Base-by-base conservation (phyloP, 2,329 filamentous ascomycete genomes). In the Diaporthe ilicicola region DNA sequence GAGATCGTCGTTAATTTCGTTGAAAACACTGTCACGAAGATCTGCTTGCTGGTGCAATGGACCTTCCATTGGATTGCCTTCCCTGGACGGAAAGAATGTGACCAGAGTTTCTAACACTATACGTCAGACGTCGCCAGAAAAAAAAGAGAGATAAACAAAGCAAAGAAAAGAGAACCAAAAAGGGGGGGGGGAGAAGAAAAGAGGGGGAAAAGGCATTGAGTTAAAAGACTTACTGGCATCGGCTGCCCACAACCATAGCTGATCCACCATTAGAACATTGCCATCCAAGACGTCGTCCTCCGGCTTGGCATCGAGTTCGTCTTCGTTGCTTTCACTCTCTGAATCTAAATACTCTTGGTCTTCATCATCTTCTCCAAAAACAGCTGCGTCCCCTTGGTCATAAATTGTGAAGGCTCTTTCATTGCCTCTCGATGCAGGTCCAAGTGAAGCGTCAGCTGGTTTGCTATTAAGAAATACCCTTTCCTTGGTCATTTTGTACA, bases 201-300 rank as follows among this genome's bases (percentile, higher is more conserved):
- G n/a, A n/a, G n/a, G n/a, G n/a, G n/a, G n/a, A n/a, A n/a, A n/a
- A n/a, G n/a, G n/a, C n/a, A n/a, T n/a, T n/a, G n/a, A 1, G 0
- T 0, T 2, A 79, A 10, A 29, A 13, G 12, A 19, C 84, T 78
- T 75, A 86, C 85, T 82, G n/a, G 81, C 83, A 66, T 86, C 81
- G 17, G 87, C 79, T 0, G 81, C 82, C 85, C 85, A 87, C 0
- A 90, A 76, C 89, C 89, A 91, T 2, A 91, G 76, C 74, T 91
- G 88, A 70, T 91, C 89, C 0, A 91, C 87, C 87, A 90, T 90
- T 15, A 91, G 76, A 3, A 87, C 84, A 32, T 90, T 90, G 0
- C 87, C 86, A 44, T 87, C 53, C 24, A 62, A 17, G 10, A 70
- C 54, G 2, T 79, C 76, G 7, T 82, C 78, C 4, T 85, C 82